phyloP scores from a whole-genome alignment of 306 rosid species.

The Vicia faba region DNA sequence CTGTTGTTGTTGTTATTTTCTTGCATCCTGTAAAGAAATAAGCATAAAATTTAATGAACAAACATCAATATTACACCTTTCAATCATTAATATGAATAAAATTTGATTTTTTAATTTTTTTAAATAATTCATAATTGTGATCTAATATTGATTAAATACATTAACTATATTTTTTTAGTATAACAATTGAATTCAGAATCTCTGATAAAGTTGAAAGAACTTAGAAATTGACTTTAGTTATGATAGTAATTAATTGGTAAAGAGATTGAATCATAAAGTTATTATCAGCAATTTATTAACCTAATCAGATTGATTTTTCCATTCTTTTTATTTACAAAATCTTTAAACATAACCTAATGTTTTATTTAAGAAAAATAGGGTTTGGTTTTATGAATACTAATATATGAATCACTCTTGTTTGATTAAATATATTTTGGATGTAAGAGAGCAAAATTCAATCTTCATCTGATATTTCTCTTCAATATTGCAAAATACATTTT shows the following conservation, averaged over 20 bases:
- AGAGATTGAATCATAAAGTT: background rate
- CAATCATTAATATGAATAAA: too few relatives aligned
- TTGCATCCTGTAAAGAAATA: slow-evolving; percentile 51
- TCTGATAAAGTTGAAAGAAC: too few relatives aligned
- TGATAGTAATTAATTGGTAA: background rate
- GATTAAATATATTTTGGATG: background rate
- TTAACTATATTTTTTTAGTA: too few relatives aligned
- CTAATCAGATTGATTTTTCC: background rate
- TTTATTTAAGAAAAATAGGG: background rate
- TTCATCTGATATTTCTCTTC: background rate
- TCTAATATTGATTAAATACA: too few relatives aligned
- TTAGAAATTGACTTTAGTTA: too few relatives aligned
- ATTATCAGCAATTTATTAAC: background rate
- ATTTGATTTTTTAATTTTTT: too few relatives aligned
- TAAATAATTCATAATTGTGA: too few relatives aligned
- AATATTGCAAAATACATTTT: background rate
- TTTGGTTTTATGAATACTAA: background rate
- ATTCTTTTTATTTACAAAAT: background rate
- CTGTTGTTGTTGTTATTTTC: slow-evolving; percentile 26
- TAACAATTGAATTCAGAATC: too few relatives aligned
- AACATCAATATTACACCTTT: too few relatives aligned
- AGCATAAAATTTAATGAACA: background rate
- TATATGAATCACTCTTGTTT: background rate
- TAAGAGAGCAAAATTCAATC: background rate
- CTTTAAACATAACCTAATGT: background rate